Evolutionary conservation across 331 rosid species (phyloP).

Genomic region (Cydonia oblonga): DNA sequence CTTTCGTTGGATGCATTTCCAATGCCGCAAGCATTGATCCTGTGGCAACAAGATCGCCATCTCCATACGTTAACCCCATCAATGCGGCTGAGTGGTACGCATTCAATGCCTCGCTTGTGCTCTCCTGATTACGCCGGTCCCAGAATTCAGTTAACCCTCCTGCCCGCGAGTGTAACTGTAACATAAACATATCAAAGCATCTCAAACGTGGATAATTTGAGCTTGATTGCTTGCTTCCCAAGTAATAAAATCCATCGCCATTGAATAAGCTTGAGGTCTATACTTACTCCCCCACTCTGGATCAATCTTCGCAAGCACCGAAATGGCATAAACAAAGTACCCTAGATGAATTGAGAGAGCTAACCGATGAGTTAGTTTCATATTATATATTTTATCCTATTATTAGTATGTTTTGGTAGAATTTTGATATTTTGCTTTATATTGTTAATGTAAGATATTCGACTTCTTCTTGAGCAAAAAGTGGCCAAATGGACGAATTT

Average conservation of each 20-base stretch:
- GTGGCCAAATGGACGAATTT: too few relatives aligned
- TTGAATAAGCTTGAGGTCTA: neutral
- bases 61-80: too few relatives aligned
- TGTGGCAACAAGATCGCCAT: too few relatives aligned
- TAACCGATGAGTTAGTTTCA: too few relatives aligned
- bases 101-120: conserved; percentile 70
- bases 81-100: conserved; percentile 57
- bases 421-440: too few relatives aligned
- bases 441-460: too few relatives aligned
- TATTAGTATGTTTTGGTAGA: too few relatives aligned
- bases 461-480: too few relatives aligned
- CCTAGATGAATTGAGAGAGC: conserved; percentile 24
- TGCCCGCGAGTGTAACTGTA: conserved; percentile 80
- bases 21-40: too few relatives aligned
- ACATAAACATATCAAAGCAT: conserved; percentile 50
- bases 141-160: conserved; percentile 57
- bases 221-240: conserved; percentile 25
- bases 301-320: conserved; percentile 62
- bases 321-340: conserved; percentile 57
- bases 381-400: too few relatives aligned
- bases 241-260: conserved; percentile 28
- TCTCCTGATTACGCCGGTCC: conserved; percentile 63
- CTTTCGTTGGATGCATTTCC: too few relatives aligned
- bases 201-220: conserved; percentile 43
- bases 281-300: conserved; percentile 56